Base-by-base conservation (phyloP, 1,139 yeast species). In the Diutina rugosa region DNA sequence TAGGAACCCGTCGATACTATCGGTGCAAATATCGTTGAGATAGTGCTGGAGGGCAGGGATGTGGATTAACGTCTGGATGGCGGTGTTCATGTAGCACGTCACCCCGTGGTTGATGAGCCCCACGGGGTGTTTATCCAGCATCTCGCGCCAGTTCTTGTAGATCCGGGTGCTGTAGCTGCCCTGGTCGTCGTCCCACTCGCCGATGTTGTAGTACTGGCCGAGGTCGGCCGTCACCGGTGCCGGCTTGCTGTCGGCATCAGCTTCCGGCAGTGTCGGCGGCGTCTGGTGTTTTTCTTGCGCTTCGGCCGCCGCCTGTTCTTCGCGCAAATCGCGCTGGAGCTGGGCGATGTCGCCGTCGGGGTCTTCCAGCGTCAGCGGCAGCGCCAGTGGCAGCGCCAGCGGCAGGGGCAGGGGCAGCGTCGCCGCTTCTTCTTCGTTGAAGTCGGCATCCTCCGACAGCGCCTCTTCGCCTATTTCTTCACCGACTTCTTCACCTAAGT, bases 21-120 rank as follows among this genome's bases (percentile, higher is more conserved):
- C 74, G 14, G 38, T 29, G 3, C 16, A 5, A 6, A 47, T 12
- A 12, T 14, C 30, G 26, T 47, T 29, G 57, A 93, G 73, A 67
- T 91, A 93, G 65, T 89, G 93, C 62, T 87, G 90, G 58, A 93
- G 70, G 1, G 98, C 95, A 2, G 99, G 98, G 26, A 90, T 82
- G 65, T 93, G 99, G 49, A 91, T 69, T 73, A 93, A 72, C 0
- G 95, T 84, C 71, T 93, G 99, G 52, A 93, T 84, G 3, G 97
- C 98, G 2, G 97, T 85, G 68, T 93, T 93, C 82, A 93, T 90
- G 69, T 91, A 93, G 68, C 99, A 93, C 4, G 98, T 93, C 51
- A 93, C 98, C 35, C 98, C 98, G 61, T 87, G 91, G 68, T 93
- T 93, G 58, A 88, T 70, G 56, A 93, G 74, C 0, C 99, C 99